Conservation (phyloP, 2,329 filamentous ascomycete genomes). For the Coleophoma cylindrospora region DNA sequence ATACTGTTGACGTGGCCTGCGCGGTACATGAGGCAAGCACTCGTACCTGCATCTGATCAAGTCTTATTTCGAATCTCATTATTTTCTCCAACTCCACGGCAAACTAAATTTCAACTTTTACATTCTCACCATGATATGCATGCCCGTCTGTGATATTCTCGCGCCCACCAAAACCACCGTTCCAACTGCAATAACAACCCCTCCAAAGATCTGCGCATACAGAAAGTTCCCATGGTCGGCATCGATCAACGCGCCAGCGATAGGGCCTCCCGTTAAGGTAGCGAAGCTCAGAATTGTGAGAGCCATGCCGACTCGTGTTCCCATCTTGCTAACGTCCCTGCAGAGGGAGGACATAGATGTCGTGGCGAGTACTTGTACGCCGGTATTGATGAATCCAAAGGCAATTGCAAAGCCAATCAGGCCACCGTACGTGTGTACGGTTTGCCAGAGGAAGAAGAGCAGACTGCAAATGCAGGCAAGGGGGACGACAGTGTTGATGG, state of each 20-base stretch:
- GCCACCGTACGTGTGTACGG: conserved; percentile 30
- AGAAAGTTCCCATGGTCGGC: not conserved
- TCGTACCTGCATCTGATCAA: no score
- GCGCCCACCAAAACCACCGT: not conserved
- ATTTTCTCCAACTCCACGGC: no score
- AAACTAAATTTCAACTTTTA: no score
- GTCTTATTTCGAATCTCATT: no score
- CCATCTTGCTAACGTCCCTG: conserved; percentile 42
- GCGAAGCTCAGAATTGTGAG: not conserved
- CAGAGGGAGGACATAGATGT: conserved; percentile 42
- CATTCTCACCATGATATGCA: no score
- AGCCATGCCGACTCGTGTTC: conserved; percentile 51
- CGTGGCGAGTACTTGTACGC: conserved; percentile 43
- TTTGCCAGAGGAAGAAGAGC: conserved; percentile 39
- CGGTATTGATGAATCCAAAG: conserved; percentile 42
- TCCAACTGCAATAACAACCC: not conserved
- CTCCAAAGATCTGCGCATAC: not conserved
- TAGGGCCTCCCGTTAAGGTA: not conserved
- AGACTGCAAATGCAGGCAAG: conserved; percentile 26
- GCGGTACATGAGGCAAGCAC: no score
- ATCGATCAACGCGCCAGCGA: not conserved
- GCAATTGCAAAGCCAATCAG: conserved; percentile 41
- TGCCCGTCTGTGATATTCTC: conserved; percentile 19
- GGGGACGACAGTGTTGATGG: conserved; percentile 43
- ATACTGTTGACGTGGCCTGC: no score